phyloP scores from a whole-genome alignment of 768 basidiomycete genomes.

The Plicaturopsis crispa region DNA sequence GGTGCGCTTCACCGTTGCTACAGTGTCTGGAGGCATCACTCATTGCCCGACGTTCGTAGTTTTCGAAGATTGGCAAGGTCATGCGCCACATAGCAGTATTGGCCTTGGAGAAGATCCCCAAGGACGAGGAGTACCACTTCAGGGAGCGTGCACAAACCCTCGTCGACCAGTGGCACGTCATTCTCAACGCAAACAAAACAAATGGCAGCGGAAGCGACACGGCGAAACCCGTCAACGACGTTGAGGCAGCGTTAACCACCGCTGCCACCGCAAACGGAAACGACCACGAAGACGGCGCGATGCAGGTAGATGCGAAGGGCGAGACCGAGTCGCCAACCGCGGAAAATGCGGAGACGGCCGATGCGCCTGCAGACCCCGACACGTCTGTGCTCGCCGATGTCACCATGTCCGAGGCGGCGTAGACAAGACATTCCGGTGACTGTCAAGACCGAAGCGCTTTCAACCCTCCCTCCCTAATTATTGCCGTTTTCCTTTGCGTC shows the following conservation, averaged over 20 bases:
- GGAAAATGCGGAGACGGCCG: slow-evolving; percentile 14
- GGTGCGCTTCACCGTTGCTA: slow-evolving; percentile 22
- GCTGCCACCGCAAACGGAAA: no score
- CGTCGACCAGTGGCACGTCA: slow-evolving; percentile 38
- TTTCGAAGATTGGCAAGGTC: slow-evolving; percentile 46
- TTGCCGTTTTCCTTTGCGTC: no score
- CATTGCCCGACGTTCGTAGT: background rate
- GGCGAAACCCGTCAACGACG: no score
- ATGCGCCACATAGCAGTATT: slow-evolving; percentile 55
- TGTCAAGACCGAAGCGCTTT: no score
- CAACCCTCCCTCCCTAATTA: no score
- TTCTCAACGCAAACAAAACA: slow-evolving; percentile 24
- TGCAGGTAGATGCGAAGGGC: no score
- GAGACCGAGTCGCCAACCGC: slow-evolving; percentile 17
- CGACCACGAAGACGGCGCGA: no score
- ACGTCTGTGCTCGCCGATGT: slow-evolving; percentile 23
- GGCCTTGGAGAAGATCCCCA: slow-evolving; percentile 32
- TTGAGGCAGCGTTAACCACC: no score
- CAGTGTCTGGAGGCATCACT: background rate
- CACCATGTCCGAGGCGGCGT: slow-evolving; percentile 38
- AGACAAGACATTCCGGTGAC: no score
- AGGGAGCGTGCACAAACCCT: slow-evolving; percentile 39
- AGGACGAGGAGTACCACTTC: slow-evolving; percentile 46
- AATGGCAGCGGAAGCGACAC: slow-evolving; percentile 23
- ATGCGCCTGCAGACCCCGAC: slow-evolving; percentile 23